Conservation (phyloP, 83 land plant genomes). For the Picea mariana region DNA sequence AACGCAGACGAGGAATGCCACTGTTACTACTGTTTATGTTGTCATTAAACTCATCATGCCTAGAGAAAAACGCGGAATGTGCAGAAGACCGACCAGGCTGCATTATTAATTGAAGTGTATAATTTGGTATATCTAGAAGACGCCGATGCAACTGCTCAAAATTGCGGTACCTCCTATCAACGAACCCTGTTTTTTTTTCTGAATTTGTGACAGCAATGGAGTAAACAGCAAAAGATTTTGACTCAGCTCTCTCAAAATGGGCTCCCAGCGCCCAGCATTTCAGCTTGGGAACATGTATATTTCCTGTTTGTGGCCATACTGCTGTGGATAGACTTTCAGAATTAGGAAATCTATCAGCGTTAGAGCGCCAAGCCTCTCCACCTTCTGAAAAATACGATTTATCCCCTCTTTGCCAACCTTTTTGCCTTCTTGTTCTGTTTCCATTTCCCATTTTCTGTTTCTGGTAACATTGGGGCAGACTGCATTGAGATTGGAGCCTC, state of each 20-base stretch:
- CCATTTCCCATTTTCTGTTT: too few relatives aligned
- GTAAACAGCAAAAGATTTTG: constrained; percentile 94
- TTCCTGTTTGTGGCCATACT: constrained; percentile 25
- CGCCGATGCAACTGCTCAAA: constrained; percentile 70
- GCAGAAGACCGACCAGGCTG: too few relatives aligned
- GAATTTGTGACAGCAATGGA: constrained; percentile 89
- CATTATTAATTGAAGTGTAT: constrained; percentile 44
- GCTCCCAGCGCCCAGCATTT: constrained; percentile 90
- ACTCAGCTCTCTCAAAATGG: constrained; percentile 91
- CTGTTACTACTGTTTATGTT: too few relatives aligned
- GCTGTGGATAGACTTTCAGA: constrained; percentile 27
- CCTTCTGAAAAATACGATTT: constrained; percentile 10
- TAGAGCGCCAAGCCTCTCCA: constrained; percentile 24
- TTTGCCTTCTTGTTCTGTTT: too few relatives aligned
- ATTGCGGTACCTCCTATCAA: constrained; percentile 79
- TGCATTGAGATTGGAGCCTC: too few relatives aligned
- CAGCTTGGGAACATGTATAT: constrained; percentile 47
- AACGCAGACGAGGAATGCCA: too few relatives aligned
- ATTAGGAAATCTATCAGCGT: constrained; percentile 14
- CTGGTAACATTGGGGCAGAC: too few relatives aligned
- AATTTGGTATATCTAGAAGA: constrained; percentile 88
- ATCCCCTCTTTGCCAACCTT: constrained; percentile 14
- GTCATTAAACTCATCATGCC: too few relatives aligned
- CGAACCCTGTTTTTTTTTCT: constrained; percentile 84
- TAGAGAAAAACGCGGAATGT: too few relatives aligned